These are phyloP conservation scores for Skeletonema grethae DNA, from an alignment of 108 stramenopile species.

Conservation along the genomic window DNA sequence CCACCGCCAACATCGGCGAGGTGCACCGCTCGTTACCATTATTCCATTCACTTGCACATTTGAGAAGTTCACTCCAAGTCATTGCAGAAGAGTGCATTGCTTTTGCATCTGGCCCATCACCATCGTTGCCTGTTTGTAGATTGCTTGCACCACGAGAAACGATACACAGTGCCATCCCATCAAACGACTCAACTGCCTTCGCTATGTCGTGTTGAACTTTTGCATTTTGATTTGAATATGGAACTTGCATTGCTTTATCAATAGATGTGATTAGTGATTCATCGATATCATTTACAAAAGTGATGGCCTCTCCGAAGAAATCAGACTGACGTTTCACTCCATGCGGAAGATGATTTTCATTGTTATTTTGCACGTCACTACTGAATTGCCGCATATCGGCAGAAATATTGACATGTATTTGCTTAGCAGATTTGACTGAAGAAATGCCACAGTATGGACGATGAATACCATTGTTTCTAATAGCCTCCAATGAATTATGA, in stretches of 20 bases:
- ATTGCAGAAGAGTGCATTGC: slow-evolving; percentile 72
- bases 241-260: not conserved
- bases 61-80: slow-evolving; percentile 69
- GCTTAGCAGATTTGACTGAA: not conserved
- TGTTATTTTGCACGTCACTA: not conserved
- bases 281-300: slow-evolving; percentile 49
- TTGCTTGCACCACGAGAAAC: slow-evolving; percentile 73
- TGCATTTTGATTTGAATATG: slow-evolving; percentile 1
- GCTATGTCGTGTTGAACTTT: slow-evolving; percentile 3
- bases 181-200: slow-evolving; percentile 59
- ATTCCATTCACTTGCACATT: slow-evolving; percentile 66
- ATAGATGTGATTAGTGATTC: slow-evolving; percentile 5
- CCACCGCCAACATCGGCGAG: slow-evolving; percentile 77
- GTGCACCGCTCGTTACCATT: not conserved
- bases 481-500: not conserved
- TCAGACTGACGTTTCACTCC: slow-evolving; percentile 48
- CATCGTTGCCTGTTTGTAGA: slow-evolving; percentile 68
- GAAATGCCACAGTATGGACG: not conserved
- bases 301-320: slow-evolving; percentile 82
- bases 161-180: slow-evolving; percentile 65
- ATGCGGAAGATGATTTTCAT: slow-evolving; percentile 9
- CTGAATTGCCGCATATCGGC: not conserved
- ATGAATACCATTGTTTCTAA: not conserved
- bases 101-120: slow-evolving; percentile 64
- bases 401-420: not conserved